Conservation (phyloP, 2,329 filamentous ascomycete species). For the Aaosphaeria arxii region DNA sequence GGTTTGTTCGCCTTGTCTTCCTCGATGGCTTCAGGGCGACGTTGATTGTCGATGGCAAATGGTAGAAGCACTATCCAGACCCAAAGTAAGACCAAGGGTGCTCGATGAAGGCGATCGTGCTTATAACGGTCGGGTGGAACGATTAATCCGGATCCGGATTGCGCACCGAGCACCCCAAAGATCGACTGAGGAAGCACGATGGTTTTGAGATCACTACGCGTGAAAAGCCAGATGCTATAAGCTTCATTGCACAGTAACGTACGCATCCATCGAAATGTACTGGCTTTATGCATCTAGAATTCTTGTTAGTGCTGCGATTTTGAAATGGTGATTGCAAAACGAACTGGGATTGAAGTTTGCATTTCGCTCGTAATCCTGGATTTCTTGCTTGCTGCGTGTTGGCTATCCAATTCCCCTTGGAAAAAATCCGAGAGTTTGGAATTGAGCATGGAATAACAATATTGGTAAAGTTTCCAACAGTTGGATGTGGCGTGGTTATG, state of each 20-base stretch:
- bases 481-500: too few relatives aligned
- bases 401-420: too few relatives aligned
- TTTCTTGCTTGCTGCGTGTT: too few relatives aligned
- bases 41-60: conserved; percentile 31
- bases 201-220: conserved; percentile 17
- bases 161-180: conserved; percentile 4
- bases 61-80: conserved; percentile 24
- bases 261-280: conserved; percentile 4
- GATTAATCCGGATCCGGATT: conserved; percentile 3
- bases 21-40: conserved; percentile 11
- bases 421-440: too few relatives aligned
- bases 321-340: too few relatives aligned
- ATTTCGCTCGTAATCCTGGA: too few relatives aligned
- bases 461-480: too few relatives aligned
- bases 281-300: too few relatives aligned
- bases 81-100: conserved; percentile 14
- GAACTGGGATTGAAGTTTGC: too few relatives aligned
- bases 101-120: neutral
- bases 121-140: neutral
- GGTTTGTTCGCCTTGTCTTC: conserved; percentile 31
- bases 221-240: conserved; percentile 18
- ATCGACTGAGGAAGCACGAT: conserved; percentile 13
- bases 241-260: conserved; percentile 6
- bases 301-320: too few relatives aligned
- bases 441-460: too few relatives aligned